Evolutionary conservation across 352 stramenopile species (phyloP).

Genomic region (Bremia lactucae): DNA sequence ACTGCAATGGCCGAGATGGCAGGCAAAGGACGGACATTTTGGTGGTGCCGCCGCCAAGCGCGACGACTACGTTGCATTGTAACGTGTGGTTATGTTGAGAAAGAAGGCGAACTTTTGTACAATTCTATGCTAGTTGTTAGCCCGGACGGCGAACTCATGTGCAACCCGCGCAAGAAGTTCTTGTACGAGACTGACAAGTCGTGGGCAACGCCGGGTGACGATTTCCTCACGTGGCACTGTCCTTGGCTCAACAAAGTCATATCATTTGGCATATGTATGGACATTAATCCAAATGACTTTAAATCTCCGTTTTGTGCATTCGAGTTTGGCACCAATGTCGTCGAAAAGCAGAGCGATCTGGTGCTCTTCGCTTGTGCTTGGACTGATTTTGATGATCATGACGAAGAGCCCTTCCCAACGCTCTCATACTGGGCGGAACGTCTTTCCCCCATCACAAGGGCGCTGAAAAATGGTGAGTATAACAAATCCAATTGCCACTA

Average conservation of each 20-base stretch:
- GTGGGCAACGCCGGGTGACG: conserved; percentile 54
- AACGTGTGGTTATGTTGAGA: conserved; percentile 64
- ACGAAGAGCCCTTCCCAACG: conserved; percentile 34
- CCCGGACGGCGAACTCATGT: conserved; percentile 50
- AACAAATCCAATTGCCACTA: conserved; percentile 53
- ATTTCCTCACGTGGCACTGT: conserved; percentile 62
- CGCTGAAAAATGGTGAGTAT: conserved; percentile 25
- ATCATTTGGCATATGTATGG: conserved; percentile 85
- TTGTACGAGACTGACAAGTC: conserved; percentile 79
- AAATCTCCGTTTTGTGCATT: conserved; percentile 47
- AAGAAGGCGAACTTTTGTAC: conserved; percentile 31
- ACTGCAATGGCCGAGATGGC: conserved; percentile 51
- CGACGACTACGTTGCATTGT: conserved; percentile 50
- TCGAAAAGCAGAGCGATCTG: conserved; percentile 45
- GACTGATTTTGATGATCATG: conserved; percentile 59
- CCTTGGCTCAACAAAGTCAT: conserved; percentile 69
- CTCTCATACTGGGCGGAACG: conserved; percentile 69
- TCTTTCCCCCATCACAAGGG: conserved; percentile 42
- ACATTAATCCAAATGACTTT: conserved; percentile 84
- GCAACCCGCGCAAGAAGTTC: conserved; percentile 72
- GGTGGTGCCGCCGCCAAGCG: conserved; percentile 58
- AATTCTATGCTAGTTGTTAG: conserved; percentile 80
- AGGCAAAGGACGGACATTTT: conserved; percentile 41
- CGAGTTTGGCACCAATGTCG: conserved; percentile 55
- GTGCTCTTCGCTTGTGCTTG: conserved; percentile 77